Evolutionary conservation across 2,329 filamentous ascomycete species (phyloP).

Genomic region (Ascosphaera apis): DNA sequence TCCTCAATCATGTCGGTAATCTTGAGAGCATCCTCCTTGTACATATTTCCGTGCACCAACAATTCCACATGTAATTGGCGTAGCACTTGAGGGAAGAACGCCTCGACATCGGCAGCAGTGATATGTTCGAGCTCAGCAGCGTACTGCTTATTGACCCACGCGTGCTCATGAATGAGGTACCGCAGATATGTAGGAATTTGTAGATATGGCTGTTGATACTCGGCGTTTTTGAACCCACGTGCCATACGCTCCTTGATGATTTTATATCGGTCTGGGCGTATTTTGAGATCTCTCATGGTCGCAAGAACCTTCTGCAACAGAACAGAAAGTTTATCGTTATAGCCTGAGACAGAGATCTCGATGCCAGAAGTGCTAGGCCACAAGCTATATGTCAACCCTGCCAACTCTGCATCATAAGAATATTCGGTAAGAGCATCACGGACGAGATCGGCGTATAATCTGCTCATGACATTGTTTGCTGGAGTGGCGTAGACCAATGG

Average conservation of each 20-base stretch:
- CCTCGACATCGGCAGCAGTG: conserved; percentile 47
- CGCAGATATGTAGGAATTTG: conserved; percentile 66
- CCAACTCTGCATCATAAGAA: conserved; percentile 84
- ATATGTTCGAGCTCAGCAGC: conserved; percentile 53
- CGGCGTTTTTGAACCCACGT: conserved; percentile 63
- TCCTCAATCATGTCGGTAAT: conserved; percentile 64
- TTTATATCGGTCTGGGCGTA: conserved; percentile 70
- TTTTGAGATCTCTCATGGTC: conserved; percentile 61
- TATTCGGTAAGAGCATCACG: conserved; percentile 79
- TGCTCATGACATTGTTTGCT: conserved; percentile 52
- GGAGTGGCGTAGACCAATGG: conserved; percentile 60
- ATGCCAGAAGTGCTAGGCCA: conserved; percentile 48
- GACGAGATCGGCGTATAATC: conserved; percentile 65
- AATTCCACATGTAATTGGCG: conserved; percentile 71
- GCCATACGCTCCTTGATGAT: conserved; percentile 71
- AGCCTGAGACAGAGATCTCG: conserved; percentile 60
- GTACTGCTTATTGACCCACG: conserved; percentile 59
- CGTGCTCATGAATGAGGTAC: conserved; percentile 55
- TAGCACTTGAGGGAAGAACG: conserved; percentile 60
- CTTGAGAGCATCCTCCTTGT: conserved; percentile 76
- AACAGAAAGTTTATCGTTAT: conserved; percentile 89
- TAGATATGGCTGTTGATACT: conserved; percentile 69
- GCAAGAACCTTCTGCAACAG: conserved; percentile 71
- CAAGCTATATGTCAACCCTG: conserved; percentile 69
- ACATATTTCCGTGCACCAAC: conserved; percentile 74